Evolutionary conservation across 2,329 filamentous ascomycete genomes (phyloP).

Genomic region (Sphaerulina populicola): DNA sequence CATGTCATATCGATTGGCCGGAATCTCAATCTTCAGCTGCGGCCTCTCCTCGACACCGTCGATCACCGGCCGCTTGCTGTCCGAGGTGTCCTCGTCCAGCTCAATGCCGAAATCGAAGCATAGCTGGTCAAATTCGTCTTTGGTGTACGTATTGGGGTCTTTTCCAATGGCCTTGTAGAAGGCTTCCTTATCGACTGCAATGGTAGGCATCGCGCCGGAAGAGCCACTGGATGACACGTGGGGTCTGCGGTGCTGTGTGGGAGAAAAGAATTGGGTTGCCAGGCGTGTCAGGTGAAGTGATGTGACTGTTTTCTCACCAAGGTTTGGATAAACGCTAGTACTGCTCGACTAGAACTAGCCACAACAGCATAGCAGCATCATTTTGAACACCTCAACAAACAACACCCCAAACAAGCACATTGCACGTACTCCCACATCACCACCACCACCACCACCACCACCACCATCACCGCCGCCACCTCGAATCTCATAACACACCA

Average conservation of each 20-base stretch:
- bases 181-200: slow-evolving; percentile 89
- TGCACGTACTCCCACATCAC: not conserved
- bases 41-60: slow-evolving; percentile 77
- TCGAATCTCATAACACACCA: not conserved
- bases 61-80: slow-evolving; percentile 62
- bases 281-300: not conserved
- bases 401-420: not conserved
- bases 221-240: slow-evolving; percentile 11
- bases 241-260: not conserved
- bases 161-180: slow-evolving; percentile 88
- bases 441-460: not conserved
- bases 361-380: too few species aligned
- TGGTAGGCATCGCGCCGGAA: slow-evolving; percentile 75
- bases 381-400: not conserved
- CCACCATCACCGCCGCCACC: not conserved
- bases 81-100: slow-evolving; percentile 87
- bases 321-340: not conserved
- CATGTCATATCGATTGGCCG: slow-evolving; percentile 86
- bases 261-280: not conserved
- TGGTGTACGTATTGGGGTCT: slow-evolving; percentile 61
- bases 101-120: slow-evolving; percentile 99
- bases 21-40: slow-evolving; percentile 96
- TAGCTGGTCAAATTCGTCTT: slow-evolving; percentile 89
- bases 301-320: slow-evolving; percentile 2
- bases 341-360: too few species aligned